Base-by-base conservation (phyloP, 164 flowering plant species). In the Sedum album region DNA sequence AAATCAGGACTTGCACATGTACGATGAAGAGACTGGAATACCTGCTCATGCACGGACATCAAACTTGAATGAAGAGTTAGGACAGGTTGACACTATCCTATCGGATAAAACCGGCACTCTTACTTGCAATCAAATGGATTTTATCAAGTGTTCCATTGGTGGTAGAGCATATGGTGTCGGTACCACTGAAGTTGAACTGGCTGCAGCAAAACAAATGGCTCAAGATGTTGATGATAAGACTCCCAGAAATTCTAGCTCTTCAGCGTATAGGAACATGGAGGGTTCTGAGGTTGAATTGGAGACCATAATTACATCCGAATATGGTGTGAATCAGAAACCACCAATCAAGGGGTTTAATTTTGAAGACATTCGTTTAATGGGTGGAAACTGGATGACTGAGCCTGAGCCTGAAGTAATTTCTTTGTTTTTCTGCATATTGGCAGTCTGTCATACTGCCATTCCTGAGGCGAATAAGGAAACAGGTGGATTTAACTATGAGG, bases 361-460 rank as follows among this genome's bases (percentile, higher is more conserved):
- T 41, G 65, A 49, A 53, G 85, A 82, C 69, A 63, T 53, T 14
- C 60, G 85, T 18, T 28, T 82, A 7, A 69, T 76, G 73, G 55
- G 74, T 25, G 70, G 53, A 23, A 60, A 69, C 23, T 80, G 85
- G 85, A 38, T 74, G 10, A 4, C 74, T 21, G 39, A 60, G 25
- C 60, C 84, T 6, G 60, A 79, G 31, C 26, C 60, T 31, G 67
- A 11, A 33, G 79, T 57, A 26, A 71, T 78, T 5, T 20, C 74
- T 18, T 67, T 74, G 74, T 82, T 82, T 60, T 80, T 78, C 39
- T 48, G 82, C 57, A 70, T 82, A 20, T 28, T 82, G 73, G 79
- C 85, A 2, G n/a, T 82, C 14, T 82, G 85, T 63, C 85, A 82
- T 65, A 80, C 85, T 1, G 85, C 72, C 28, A 80, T 82, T 62